Evolutionary conservation across 2,329 filamentous ascomycete species (phyloP).

Genomic region (Pyricularia grisea): DNA sequence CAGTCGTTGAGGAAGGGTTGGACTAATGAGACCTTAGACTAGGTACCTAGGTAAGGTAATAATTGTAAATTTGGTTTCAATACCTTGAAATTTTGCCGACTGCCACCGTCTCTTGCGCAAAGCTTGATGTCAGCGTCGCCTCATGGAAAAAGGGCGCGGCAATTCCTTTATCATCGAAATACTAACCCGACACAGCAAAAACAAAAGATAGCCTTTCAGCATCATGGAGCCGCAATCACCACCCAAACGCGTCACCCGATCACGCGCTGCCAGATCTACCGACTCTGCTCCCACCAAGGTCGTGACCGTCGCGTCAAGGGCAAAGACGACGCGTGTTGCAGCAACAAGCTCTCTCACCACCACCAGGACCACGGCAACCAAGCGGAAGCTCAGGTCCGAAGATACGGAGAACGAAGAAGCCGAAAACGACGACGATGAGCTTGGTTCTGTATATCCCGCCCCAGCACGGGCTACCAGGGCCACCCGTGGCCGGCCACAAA

Average conservation of each 20-base stretch:
- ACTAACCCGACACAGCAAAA: background rate
- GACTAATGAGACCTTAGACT: background rate
- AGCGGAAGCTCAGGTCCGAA: conserved; percentile 46
- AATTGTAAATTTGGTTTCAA: background rate
- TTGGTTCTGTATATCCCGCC: conserved; percentile 13
- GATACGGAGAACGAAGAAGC: conserved; percentile 41
- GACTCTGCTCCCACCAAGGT: conserved; percentile 28
- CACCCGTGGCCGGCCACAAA: conserved; percentile 15
- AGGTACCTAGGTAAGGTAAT: too few relatives aligned
- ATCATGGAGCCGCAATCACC: conserved; percentile 5
- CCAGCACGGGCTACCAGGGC: conserved; percentile 34
- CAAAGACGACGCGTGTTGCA: conserved; percentile 33
- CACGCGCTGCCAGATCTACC: conserved; percentile 31
- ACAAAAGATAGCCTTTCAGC: background rate
- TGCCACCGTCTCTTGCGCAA: background rate
- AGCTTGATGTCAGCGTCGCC: background rate
- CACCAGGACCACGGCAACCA: conserved; percentile 21
- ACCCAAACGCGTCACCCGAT: conserved; percentile 19
- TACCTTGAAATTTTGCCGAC: background rate
- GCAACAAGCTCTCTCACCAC: conserved; percentile 19
- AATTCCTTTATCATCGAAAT: background rate
- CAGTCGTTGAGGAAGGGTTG: background rate
- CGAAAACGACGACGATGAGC: conserved; percentile 25
- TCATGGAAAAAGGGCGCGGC: background rate
- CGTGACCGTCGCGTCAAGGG: conserved; percentile 31